phyloP scores from a whole-genome alignment of 257 asterid species.

The Mentha longifolia region DNA sequence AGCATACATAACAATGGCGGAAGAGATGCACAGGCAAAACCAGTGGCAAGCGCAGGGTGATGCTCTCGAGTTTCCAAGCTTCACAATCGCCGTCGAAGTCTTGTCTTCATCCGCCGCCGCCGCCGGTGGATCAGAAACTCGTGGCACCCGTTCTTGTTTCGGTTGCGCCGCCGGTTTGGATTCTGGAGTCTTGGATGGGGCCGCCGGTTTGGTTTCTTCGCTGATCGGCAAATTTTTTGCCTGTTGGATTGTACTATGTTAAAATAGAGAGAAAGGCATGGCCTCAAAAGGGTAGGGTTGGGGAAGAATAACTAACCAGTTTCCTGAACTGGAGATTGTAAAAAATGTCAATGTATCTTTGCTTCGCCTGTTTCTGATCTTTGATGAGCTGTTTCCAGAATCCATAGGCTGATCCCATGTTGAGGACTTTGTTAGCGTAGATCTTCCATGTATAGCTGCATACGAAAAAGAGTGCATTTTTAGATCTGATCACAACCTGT shows the following conservation, averaged over 20 bases:
- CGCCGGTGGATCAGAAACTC: constrained; percentile 22
- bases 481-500: neutral
- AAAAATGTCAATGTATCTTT: constrained; percentile 65
- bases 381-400: constrained; percentile 73
- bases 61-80: constrained; percentile 30
- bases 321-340: constrained; percentile 79
- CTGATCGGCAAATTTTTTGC: constrained; percentile 49
- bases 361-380: constrained; percentile 65
- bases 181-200: constrained; percentile 27
- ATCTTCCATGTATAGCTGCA: constrained; percentile 92
- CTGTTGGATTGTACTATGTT: constrained; percentile 34
- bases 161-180: constrained; percentile 26
- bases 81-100: constrained; percentile 28
- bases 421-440: constrained; percentile 75
- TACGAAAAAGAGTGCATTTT: neutral
- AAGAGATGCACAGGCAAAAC: constrained; percentile 61
- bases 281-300: neutral
- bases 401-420: constrained; percentile 74
- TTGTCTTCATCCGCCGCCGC: constrained; percentile 26
- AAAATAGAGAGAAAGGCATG: neutral
- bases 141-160: constrained; percentile 13
- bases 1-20: constrained; percentile 61
- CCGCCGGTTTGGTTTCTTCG: constrained; percentile 45
- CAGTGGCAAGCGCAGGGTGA: constrained; percentile 47
- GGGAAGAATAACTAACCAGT: constrained; percentile 44